A percentile compares a stretch with the other conserved stretches of the same genome.
These are phyloP conservation scores for Penicillium atrosanguineum DNA, from an alignment of 495 filamentous ascomycete species.

Conservation along the genomic window DNA sequence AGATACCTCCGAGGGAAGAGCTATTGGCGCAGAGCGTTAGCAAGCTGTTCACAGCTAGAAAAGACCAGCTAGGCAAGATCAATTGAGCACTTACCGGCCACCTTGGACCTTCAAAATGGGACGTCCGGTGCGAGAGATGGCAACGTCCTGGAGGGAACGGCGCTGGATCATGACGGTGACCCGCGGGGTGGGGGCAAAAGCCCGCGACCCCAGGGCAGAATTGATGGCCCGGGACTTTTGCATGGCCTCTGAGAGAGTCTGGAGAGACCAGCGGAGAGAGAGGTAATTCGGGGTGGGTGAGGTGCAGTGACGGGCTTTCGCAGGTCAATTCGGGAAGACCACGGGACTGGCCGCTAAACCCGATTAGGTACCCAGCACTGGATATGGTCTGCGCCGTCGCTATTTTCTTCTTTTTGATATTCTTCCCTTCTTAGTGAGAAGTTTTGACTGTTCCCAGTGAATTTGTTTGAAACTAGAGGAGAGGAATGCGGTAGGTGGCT, in stretches of 20 bases:
- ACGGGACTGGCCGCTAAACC: conserved; percentile 46
- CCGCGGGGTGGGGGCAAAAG: conserved; percentile 40
- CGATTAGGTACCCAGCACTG: conserved; percentile 22
- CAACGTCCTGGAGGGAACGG: conserved; percentile 69
- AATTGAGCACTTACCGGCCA: conserved; percentile 65
- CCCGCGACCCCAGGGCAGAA: conserved; percentile 43
- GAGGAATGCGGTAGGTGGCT: background rate
- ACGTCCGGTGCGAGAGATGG: conserved; percentile 84
- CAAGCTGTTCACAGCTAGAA: background rate
- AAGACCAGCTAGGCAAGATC: conserved; percentile 2
- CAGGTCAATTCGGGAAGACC: conserved; percentile 35
- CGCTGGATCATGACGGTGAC: conserved; percentile 46
- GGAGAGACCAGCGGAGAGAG: conserved; percentile 35
- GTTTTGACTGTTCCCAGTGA: background rate
- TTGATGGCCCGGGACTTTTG: conserved; percentile 50
- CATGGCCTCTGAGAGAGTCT: conserved; percentile 44
- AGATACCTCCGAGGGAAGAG: conserved; percentile 78
- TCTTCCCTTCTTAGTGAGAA: background rate
- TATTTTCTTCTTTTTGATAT: background rate
- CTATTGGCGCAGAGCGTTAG: conserved; percentile 46
- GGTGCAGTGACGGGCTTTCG: conserved; percentile 32
- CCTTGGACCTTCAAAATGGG: conserved; percentile 78
- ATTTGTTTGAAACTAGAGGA: background rate
- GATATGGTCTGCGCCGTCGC: background rate
- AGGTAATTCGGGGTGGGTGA: conserved; percentile 33